Base-by-base conservation (phyloP, 2,329 filamentous ascomycete genomes). In the Paraphaeosphaeria minitans region DNA sequence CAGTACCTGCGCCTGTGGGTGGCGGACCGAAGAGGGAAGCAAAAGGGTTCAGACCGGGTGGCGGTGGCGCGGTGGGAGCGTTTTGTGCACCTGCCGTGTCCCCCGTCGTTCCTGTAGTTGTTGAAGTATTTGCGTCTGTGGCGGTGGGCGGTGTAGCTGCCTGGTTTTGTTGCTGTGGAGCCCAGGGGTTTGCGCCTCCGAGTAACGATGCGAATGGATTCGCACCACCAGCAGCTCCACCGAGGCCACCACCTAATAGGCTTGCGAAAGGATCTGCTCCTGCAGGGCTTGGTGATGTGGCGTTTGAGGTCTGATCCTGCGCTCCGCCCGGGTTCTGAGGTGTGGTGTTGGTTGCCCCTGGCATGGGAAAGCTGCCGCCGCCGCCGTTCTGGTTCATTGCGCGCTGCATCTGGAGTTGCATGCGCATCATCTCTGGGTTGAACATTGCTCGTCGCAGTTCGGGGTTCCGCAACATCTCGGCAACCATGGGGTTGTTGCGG, bases 391-490 rank as follows among this genome's bases (percentile, higher is more conserved):
- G 46, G 81, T 84, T 80, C 80, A 88, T 85, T 57, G 79, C 78
- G 59, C 90, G 84, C 73, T 93, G 90, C 87, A 98, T 89, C 61
- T 92, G 87, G 70, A 92, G 86, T 69, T 93, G 92, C 75, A 91
- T 88, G 58, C 92, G 84, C 64, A 99, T 86, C 68, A 92, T 87
- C 46, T 92, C 87, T 4, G 95, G 95, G 73, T 96, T 93, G 62
- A 92, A 94, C 84, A 99, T 89, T 90, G 98, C 95, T 53, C 90
- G 85, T 70, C 95, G 87, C 79, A 98, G 93, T 63, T 93, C 86
- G 0, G 93, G 93, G 24, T 93, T 95, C 60, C 92, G 89, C 69
- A 99, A 86, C 78, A 97, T 89, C 72, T 96, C 87, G 67, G 93
- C 87, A 22, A 91, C 91, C 84, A 92, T 89, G 2, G 95, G 95